Base-by-base conservation (phyloP, 2,329 filamentous ascomycete species). In the Endothia cerciana region DNA sequence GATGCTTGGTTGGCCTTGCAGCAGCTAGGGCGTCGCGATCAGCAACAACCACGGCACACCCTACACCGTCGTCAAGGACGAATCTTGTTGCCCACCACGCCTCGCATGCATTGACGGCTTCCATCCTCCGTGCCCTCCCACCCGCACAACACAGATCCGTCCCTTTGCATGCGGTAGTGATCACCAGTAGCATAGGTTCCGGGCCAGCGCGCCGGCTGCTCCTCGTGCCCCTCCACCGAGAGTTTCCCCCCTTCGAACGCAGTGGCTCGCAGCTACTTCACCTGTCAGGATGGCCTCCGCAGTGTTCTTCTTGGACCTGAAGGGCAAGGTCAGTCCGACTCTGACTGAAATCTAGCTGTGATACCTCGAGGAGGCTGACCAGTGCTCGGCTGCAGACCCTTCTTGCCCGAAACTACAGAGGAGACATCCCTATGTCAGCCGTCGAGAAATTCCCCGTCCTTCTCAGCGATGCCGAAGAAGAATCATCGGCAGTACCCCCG, bases 361-460 rank as follows among this genome's bases (percentile, higher is more conserved):
- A 56, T 28, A 49, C 22, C 60, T 47, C 62, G 17, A 33, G 45
- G 17, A 33, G 45, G 62, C 68, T 69, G 65, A 69, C 65, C 61
- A 56, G 25, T 7, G 58, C 51, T n/a, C 45, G 47, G 19, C 60
- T 30, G 47, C 78, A 97, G 94, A 98, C 95, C 83, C 94, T 99
- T 73, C 87, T 99, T 75, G 95, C 95, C 79, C 92, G 95, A 76
- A 99, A 99, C 83, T 99, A 99, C 80, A 89, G 95, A 77, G 95
- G 95, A 78, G 95, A 99, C 74, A 97, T 99, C 71, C 95, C 95
- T 79, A 98, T 99, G 95, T 97, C 93, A 66, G 95, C 95, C 43
- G 95, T 99, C 74, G 95, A 99, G 81, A 96, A 97, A 79, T 99
- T 99, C 78, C 95, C 95, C 53, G 83, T 97, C 73, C 90, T 99